These are phyloP conservation scores for cucumber (Cucumis sativus) DNA, from an alignment of 306 rosid genomes.

Conservation along the genomic window Cucumber_9930_V3 NC_026660.2:27175501-27176000, in stretches of 20 bases:
- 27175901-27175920: background rate
- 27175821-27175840: background rate
- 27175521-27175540: background rate
- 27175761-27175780: background rate
- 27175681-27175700: constrained; percentile 4
- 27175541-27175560: constrained; percentile 18
- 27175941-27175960: background rate
- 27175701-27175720: background rate
- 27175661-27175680: constrained; percentile 23
- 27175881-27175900: background rate
- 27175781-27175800: background rate
- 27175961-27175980: background rate
- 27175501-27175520: constrained; percentile 6
- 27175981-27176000: background rate
- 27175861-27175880: background rate
- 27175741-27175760: constrained; percentile 4
- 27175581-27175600: constrained; percentile 20
- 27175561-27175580: background rate
- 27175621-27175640: constrained; percentile 53
- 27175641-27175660: constrained; percentile 54
- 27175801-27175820: constrained; percentile 11
- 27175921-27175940: background rate
- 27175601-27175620: constrained; percentile 53
- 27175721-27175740: background rate
- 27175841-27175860: background rate